Conservation (phyloP, 2,329 filamentous ascomycete species). For the Sarocladium strictum region DNA sequence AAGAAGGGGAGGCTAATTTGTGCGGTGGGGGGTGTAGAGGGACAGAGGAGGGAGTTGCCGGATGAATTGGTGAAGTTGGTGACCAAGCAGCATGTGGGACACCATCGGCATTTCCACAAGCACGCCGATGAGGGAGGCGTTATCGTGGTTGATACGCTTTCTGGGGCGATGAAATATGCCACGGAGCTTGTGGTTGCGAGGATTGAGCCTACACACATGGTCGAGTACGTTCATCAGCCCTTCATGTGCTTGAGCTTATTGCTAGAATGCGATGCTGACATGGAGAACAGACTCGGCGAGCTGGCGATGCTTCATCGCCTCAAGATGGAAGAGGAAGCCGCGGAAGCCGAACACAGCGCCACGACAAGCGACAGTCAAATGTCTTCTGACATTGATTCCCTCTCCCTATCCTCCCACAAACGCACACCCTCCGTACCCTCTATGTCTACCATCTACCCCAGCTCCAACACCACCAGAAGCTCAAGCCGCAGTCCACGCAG, state of each 20-base stretch:
- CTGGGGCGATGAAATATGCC: slow-evolving; percentile 74
- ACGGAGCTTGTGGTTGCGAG: slow-evolving; percentile 81
- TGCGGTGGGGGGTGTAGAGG: slow-evolving; percentile 63
- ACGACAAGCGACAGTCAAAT: slow-evolving; percentile 21
- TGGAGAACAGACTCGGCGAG: slow-evolving; percentile 59
- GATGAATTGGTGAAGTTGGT: slow-evolving; percentile 66
- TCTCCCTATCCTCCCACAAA: slow-evolving; percentile 28
- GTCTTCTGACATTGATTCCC: slow-evolving; percentile 20
- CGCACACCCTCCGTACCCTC: slow-evolving; percentile 30
- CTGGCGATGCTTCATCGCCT: slow-evolving; percentile 56
- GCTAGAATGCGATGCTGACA: slow-evolving; percentile 15
- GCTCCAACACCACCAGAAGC: slow-evolving; percentile 11
- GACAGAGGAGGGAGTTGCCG: slow-evolving; percentile 77
- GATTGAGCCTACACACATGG: slow-evolving; percentile 66
- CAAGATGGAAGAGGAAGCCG: slow-evolving; percentile 34
- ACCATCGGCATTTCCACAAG: slow-evolving; percentile 58
- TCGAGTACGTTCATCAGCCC: slow-evolving; percentile 54
- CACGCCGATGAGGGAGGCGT: slow-evolving; percentile 58
- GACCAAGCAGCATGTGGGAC: slow-evolving; percentile 33
- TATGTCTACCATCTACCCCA: slow-evolving; percentile 34
- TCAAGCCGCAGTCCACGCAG: slow-evolving; percentile 19
- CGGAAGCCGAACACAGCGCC: slow-evolving; percentile 16
- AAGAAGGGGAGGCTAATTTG: slow-evolving; percentile 67
- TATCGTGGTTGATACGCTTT: slow-evolving; percentile 69
- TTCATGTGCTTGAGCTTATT: background rate